These are phyloP conservation scores for Hyaloperonospora arabidopsidis DNA, from an alignment of 352 stramenopile genomes.

Conservation along the genomic window DNA sequence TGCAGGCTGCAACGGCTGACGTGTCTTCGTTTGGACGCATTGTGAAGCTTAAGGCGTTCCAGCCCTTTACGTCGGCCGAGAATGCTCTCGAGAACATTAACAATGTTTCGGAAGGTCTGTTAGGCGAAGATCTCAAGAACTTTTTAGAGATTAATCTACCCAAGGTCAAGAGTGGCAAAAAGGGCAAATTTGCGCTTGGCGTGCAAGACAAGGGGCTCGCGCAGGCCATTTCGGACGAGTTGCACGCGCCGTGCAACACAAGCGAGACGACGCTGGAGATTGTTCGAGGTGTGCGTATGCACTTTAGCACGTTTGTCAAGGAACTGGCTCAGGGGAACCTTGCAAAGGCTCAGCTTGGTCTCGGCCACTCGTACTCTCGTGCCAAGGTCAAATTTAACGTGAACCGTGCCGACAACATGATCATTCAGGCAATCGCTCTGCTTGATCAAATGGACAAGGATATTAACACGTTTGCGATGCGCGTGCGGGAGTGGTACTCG, in stretches of 20 bases:
- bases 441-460: slow-evolving; percentile 99
- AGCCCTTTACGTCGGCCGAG: slow-evolving; percentile 98
- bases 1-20: slow-evolving; percentile 91
- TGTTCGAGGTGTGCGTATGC: slow-evolving; percentile 91
- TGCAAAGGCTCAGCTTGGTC: slow-evolving; percentile 97
- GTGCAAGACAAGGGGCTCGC: slow-evolving; percentile 91
- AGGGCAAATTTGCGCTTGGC: slow-evolving; percentile 84
- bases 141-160: slow-evolving; percentile 99
- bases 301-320: slow-evolving; percentile 98
- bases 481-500: slow-evolving; percentile 99
- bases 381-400: slow-evolving; percentile 99
- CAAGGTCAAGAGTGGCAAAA: slow-evolving; percentile 91
- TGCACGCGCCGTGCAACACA: slow-evolving; percentile 91
- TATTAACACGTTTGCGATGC: slow-evolving; percentile 99
- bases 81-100: slow-evolving; percentile 99
- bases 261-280: slow-evolving; percentile 98
- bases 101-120: slow-evolving; percentile 92
- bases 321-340: slow-evolving; percentile 93
- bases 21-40: slow-evolving; percentile 92
- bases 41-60: slow-evolving; percentile 99
- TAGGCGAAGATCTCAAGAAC: slow-evolving; percentile 92
- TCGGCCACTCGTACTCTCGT: slow-evolving; percentile 99
- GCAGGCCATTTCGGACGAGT: slow-evolving; percentile 93
- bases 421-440: slow-evolving; percentile 99
- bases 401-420: slow-evolving; percentile 99